These are phyloP conservation scores for Rutstroemia sp. DNA, from an alignment of 2,329 filamentous ascomycete species.

Conservation along the genomic window DNA sequence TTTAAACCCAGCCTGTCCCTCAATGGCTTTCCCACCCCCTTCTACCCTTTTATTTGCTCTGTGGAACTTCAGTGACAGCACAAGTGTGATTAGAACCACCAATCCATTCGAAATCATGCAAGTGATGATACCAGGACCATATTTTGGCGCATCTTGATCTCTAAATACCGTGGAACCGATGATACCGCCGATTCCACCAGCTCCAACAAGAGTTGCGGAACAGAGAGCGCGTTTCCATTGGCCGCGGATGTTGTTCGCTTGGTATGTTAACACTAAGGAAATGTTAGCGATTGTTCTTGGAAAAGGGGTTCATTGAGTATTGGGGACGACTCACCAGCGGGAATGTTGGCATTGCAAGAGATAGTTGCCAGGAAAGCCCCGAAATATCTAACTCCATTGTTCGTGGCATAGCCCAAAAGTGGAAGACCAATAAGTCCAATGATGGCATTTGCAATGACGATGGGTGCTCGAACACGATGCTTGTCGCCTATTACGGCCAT, in stretches of 20 bases:
- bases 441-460: slow-evolving; percentile 20
- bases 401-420: slow-evolving; percentile 42
- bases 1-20: too few species aligned
- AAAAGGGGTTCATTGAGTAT: too few species aligned
- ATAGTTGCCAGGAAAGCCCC: slow-evolving; percentile 44
- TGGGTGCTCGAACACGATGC: slow-evolving; percentile 16
- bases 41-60: too few species aligned
- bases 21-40: too few species aligned
- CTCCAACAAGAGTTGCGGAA: slow-evolving; percentile 67
- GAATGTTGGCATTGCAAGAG: slow-evolving; percentile 39
- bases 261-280: slow-evolving; percentile 67
- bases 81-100: slow-evolving; percentile 22
- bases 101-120: slow-evolving; percentile 19
- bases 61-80: not conserved
- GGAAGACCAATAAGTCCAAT: slow-evolving; percentile 29
- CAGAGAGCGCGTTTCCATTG: slow-evolving; percentile 84
- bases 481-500: too few species aligned
- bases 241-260: slow-evolving; percentile 71
- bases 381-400: slow-evolving; percentile 43
- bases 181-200: slow-evolving; percentile 74
- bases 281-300: slow-evolving; percentile 46
- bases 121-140: slow-evolving; percentile 31
- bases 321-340: slow-evolving; percentile 17
- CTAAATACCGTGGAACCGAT: slow-evolving; percentile 67
- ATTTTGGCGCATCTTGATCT: slow-evolving; percentile 43